Evolutionary conservation across 2,329 filamentous ascomycete species (phyloP).

Genomic region (Venturia pyrina): DNA sequence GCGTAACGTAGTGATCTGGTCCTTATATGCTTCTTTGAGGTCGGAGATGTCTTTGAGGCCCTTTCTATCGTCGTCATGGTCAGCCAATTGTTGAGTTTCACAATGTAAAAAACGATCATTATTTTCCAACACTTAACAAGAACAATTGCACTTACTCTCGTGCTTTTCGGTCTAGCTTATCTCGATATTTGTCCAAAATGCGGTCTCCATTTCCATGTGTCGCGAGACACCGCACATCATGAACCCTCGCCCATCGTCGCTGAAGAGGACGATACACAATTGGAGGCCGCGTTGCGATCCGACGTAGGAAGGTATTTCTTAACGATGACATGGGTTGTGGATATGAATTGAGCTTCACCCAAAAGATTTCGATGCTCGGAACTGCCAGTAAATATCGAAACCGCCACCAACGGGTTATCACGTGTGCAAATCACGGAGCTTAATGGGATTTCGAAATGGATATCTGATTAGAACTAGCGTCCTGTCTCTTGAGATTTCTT

Average conservation of each 20-base stretch:
- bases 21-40: constrained; percentile 72
- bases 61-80: constrained; percentile 31
- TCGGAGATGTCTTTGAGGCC: constrained; percentile 61
- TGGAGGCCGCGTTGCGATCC: background rate
- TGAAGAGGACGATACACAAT: constrained; percentile 37
- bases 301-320: constrained; percentile 4
- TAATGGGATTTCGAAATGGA: background rate
- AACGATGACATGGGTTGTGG: constrained; percentile 6
- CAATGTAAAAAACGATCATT: background rate
- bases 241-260: constrained; percentile 80
- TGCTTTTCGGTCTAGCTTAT: constrained; percentile 77
- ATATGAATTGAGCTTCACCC: background rate
- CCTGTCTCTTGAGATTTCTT: background rate
- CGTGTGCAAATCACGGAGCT: background rate
- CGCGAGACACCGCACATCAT: constrained; percentile 82
- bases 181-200: constrained; percentile 74
- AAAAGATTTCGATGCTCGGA: background rate
- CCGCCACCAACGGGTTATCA: background rate
- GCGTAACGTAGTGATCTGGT: constrained; percentile 66
- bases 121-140: background rate
- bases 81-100: background rate
- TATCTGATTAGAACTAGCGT: background rate
- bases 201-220: constrained; percentile 60
- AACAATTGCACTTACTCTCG: constrained; percentile 40
- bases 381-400: background rate